A percentile compares a stretch with the other conserved stretches of the same genome.
Conservation (phyloP, 2,329 filamentous ascomycete genomes). For the Calonectria montana region DNA sequence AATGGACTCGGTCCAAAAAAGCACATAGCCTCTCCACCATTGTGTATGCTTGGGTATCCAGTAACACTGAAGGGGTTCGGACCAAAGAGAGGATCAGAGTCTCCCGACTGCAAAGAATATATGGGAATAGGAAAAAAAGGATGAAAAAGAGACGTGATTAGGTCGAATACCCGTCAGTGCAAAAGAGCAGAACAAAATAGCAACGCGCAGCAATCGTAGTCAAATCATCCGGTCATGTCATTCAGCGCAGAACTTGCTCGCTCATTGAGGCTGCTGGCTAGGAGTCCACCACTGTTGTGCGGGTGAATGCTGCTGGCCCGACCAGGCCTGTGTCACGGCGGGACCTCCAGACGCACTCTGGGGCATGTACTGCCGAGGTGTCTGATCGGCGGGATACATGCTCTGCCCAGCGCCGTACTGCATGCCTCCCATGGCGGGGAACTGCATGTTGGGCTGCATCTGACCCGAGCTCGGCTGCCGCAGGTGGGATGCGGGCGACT, state of each 20-base stretch:
- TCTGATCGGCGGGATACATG: slow-evolving; percentile 72
- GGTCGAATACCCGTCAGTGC: slow-evolving; percentile 25
- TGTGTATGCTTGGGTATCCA: slow-evolving; percentile 52
- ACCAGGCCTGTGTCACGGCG: slow-evolving; percentile 64
- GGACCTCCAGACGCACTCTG: slow-evolving; percentile 64
- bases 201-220: slow-evolving; percentile 18
- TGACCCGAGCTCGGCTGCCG: slow-evolving; percentile 67
- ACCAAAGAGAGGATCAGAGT: slow-evolving; percentile 38
- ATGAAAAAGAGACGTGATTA: slow-evolving; percentile 29
- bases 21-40: slow-evolving; percentile 50
- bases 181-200: slow-evolving; percentile 20
- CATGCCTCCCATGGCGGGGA: slow-evolving; percentile 72
- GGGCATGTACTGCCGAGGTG: slow-evolving; percentile 75
- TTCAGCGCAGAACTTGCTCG: slow-evolving; percentile 18
- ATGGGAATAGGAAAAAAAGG: slow-evolving; percentile 28
- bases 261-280: slow-evolving; percentile 58
- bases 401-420: slow-evolving; percentile 67
- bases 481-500: slow-evolving; percentile 69
- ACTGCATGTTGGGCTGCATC: slow-evolving; percentile 70
- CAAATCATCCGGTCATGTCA: slow-evolving; percentile 39
- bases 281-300: slow-evolving; percentile 69
- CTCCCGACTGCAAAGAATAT: slow-evolving; percentile 29
- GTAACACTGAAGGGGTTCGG: slow-evolving; percentile 44
- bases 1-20: slow-evolving; percentile 46
- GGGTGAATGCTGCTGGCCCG: slow-evolving; percentile 72